Evolutionary conservation across 345 rosid species (phyloP).

Genomic region (Syzygium aqueum): DNA sequence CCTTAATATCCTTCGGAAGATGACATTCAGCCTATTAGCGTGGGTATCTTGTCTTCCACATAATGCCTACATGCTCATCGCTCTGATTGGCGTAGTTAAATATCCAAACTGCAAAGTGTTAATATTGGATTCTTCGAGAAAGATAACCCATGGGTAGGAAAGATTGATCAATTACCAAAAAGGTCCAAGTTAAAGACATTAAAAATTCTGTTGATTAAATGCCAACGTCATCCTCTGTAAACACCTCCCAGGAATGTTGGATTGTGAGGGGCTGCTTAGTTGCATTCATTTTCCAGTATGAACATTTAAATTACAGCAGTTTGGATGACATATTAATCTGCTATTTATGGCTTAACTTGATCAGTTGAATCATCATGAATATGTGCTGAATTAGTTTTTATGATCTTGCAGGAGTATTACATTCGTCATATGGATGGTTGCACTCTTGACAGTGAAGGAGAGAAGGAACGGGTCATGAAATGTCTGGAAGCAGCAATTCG

Average conservation of each 20-base stretch:
- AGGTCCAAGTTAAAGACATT: background rate
- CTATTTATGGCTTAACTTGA: background rate
- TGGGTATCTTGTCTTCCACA: background rate
- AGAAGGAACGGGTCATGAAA: constrained; percentile 77
- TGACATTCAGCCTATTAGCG: background rate
- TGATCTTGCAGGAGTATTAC: constrained; percentile 52
- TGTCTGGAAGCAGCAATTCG: constrained; percentile 85
- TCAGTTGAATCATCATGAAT: background rate
- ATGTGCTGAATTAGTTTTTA: background rate
- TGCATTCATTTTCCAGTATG: background rate
- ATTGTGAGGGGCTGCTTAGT: background rate
- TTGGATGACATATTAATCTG: background rate
- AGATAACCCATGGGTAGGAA: background rate
- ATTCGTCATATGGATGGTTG: constrained; percentile 95
- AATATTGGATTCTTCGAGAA: background rate
- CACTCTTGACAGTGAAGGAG: constrained; percentile 69
- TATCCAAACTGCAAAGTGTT: background rate
- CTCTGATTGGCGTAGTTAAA: background rate
- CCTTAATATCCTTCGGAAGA: background rate
- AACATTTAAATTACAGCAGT: background rate
- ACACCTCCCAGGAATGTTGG: background rate
- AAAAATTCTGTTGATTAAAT: background rate
- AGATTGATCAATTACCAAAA: background rate
- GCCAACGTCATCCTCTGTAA: background rate
- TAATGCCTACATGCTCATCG: background rate